Evolutionary conservation across 306 rosid genomes (phyloP), one percentile per base, ranked within the genome.

Genomic region (Medicago lupulina): DNA sequence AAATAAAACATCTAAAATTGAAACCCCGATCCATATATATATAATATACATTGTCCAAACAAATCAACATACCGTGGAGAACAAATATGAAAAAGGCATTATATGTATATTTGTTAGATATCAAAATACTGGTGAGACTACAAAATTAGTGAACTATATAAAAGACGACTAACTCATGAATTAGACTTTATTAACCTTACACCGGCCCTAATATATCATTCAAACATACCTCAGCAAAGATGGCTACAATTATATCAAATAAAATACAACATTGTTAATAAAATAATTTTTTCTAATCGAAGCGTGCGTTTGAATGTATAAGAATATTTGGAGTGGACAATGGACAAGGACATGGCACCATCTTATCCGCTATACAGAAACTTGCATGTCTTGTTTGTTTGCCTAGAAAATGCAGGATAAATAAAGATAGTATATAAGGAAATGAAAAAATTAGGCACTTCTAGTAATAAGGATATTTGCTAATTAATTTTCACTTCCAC

Each of bases 311-410:
- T 76, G 81, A 61, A 28, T 28, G 31, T 28, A 71, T 40, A 43
- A 76, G 88, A 85, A 89, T 88, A 86, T 79, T 79, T 65, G 78
- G 76, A 57, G 49, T 46, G 50, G 90, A 87, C 80, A 77, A 5
- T 40, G 68, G 89, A 90, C 83, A 87, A 77, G 43, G 89, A 87
- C 85, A 86, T 19, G 16, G 68, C 76, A 81, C 72, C 87, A 77
- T 59, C 87, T 83, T 86, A 74, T 86, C 87, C 81, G 82, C 49
- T 34, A 58, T 61, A 64, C 76, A 79, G 11, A 53, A 57, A 67
- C 77, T 80, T 40, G 38, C 81, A 58, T 69, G 51, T 15, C 71
- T 41, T 43, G 71, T 83, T 83, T 57, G 66, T 78, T 86, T 84
- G 50, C 53, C 76, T 71, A 50, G 86, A 80, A 86, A 78, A 25